Base-by-base conservation (phyloP, 2,329 filamentous ascomycete genomes). In the Fusarium domesticum region DNA sequence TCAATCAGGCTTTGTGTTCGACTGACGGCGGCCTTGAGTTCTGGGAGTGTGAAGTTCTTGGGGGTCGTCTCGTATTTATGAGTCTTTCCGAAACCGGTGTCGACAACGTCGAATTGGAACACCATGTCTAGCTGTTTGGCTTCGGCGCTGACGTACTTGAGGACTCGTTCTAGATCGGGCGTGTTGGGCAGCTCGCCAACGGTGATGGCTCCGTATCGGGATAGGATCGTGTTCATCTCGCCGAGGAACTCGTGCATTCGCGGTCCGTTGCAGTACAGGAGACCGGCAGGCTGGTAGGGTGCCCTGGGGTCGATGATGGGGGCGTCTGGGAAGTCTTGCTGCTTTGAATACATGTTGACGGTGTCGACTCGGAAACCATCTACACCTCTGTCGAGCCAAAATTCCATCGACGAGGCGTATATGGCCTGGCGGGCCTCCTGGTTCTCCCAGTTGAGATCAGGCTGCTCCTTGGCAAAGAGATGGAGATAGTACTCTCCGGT, bases 381-480 rank as follows among this genome's bases (percentile, higher is more conserved):
- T 0, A 87, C 82, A 3, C 87, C 87, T 23, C 80, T 78, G 37
- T 87, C 71, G 1, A 93, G 76, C 89, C 89, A 93, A 63, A 91
- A 93, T 20, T 78, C 76, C 78, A 91, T 86, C 5, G 85, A 76
- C 14, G 78, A 76, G 25, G 84, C 74, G 62, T 89, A 86, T 6
- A 91, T 81, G 2, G 86, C 87, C 35, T 78, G 69, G 14, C 87
- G 77, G 0, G 85, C 79, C 8, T 77, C 79, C 0, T 74, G 73
- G 45, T 84, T 86, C 59, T 91, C 85, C 87, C 87, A 93, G 67
- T 93, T 93, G n/a, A 93, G 73, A 56, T 93, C 89, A 0, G 89
- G 88, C 62, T 92, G 88, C 52, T 87, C 81, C 5, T 77, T 77
- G 6, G 84, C 81, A 63, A 89, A 95, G 10, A 93, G 74, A 49